Evolutionary conservation across 176 grass and related monocot species (phyloP).

Genomic region (Musa acuminata): DNA sequence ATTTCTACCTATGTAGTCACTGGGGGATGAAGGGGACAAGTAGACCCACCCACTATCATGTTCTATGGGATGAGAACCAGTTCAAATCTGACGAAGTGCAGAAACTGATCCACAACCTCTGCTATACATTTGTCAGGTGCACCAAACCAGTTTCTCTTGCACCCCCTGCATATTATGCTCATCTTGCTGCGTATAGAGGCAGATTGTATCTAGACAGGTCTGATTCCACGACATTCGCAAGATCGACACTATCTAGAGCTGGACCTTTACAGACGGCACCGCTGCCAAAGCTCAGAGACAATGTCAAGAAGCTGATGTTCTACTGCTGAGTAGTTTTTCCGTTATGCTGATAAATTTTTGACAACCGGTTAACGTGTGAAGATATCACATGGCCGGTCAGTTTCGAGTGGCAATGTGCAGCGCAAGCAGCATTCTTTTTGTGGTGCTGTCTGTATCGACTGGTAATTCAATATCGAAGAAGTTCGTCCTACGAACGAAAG

Average conservation of each 20-base stretch:
- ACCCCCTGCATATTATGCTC: conserved; percentile 75
- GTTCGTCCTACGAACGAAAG: too few relatives aligned
- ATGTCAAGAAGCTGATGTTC: conserved; percentile 87
- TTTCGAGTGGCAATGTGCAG: too few relatives aligned
- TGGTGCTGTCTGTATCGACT: too few relatives aligned
- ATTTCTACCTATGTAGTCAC: conserved; percentile 90
- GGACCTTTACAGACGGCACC: conserved; percentile 50
- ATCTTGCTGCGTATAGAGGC: conserved; percentile 85
- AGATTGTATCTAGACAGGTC: conserved; percentile 83
- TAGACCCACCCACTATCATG: conserved; percentile 78
- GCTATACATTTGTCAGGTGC: conserved; percentile 85
- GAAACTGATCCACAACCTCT: conserved; percentile 73
- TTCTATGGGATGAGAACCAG: conserved; percentile 71
- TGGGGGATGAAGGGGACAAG: conserved; percentile 89
- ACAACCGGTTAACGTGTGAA: too few relatives aligned
- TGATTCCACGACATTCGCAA: conserved; percentile 25
- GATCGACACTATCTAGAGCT: conserved; percentile 38
- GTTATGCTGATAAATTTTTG: not conserved
- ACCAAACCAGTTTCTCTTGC: conserved; percentile 85
- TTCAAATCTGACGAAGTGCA: conserved; percentile 84
- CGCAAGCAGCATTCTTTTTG: too few relatives aligned
- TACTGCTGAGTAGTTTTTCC: conserved; percentile 45
- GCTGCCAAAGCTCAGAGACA: conserved; percentile 76
- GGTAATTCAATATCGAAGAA: too few relatives aligned
- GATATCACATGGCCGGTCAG: too few relatives aligned